Conservation (phyloP, 805 yeast species). For the Cyberlindnera bimundalis region DNA sequence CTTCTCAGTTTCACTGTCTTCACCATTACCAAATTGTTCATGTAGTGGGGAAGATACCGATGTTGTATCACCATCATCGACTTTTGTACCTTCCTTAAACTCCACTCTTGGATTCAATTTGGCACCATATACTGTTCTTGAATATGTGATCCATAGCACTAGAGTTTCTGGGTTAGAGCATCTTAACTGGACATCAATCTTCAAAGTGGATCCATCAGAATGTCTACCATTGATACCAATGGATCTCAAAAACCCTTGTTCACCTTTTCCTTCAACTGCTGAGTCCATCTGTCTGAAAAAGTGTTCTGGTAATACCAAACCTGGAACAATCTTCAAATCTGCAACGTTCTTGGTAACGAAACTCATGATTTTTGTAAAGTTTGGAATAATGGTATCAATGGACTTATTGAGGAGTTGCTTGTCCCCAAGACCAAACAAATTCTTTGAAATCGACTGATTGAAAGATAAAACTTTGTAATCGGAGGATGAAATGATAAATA, state of each 20-base stretch:
- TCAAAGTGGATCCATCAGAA: slow-evolving; percentile 60
- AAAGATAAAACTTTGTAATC: slow-evolving; percentile 57
- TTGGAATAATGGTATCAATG: slow-evolving; percentile 60
- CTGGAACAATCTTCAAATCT: slow-evolving; percentile 44
- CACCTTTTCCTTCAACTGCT: slow-evolving; percentile 31
- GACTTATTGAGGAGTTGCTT: slow-evolving; percentile 40
- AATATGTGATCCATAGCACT: slow-evolving; percentile 84
- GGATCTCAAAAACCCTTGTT: slow-evolving; percentile 55
- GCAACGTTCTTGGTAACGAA: slow-evolving; percentile 35
- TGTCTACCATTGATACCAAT: slow-evolving; percentile 69
- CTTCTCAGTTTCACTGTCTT: slow-evolving; percentile 27
- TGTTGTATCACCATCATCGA: slow-evolving; percentile 5
- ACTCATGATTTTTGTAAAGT: slow-evolving; percentile 43
- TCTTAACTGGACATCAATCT: slow-evolving; percentile 78
- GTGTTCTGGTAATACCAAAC: slow-evolving; percentile 87
- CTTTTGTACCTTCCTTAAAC: slow-evolving; percentile 14
- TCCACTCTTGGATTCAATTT: slow-evolving; percentile 17
- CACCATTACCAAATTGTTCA: slow-evolving; percentile 24
- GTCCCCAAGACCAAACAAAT: slow-evolving; percentile 68
- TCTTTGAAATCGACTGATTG: slow-evolving; percentile 74
- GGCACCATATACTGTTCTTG: slow-evolving; percentile 41
- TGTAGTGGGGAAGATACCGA: neutral
- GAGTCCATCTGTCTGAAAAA: slow-evolving; percentile 67
- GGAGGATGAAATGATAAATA: slow-evolving; percentile 56
- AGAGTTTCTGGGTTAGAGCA: slow-evolving; percentile 56